These are phyloP conservation scores for Porphyrellus cyaneotinctus DNA, from an alignment of 768 basidiomycete species.

Conservation along the genomic window DNA sequence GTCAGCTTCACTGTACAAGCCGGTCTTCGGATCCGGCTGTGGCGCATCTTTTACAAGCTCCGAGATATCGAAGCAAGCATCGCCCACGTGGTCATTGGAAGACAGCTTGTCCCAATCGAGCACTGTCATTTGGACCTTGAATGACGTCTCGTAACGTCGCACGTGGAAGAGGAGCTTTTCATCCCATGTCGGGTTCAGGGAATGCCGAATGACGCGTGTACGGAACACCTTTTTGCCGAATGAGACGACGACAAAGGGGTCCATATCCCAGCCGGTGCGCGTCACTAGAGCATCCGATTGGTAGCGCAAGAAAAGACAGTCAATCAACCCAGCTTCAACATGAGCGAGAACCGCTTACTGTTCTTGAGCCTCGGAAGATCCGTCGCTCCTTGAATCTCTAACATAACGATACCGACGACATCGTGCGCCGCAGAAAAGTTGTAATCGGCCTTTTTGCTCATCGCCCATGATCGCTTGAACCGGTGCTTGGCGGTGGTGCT, in stretches of 20 bases:
- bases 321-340: background rate
- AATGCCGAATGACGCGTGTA: constrained; percentile 83
- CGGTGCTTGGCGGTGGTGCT: constrained; percentile 28
- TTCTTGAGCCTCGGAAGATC: constrained; percentile 86
- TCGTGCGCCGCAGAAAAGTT: constrained; percentile 73
- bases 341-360: constrained; percentile 47
- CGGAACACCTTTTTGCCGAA: constrained; percentile 98
- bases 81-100: constrained; percentile 86
- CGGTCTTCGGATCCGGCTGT: constrained; percentile 55
- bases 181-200: constrained; percentile 85
- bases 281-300: constrained; percentile 51
- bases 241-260: constrained; percentile 92
- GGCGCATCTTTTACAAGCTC: constrained; percentile 67
- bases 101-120: constrained; percentile 97
- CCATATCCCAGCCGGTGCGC: constrained; percentile 91
- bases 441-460: constrained; percentile 40
- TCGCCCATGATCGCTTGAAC: constrained; percentile 39
- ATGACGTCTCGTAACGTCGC: constrained; percentile 75
- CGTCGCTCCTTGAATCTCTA: constrained; percentile 81
- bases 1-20: constrained; percentile 39
- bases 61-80: constrained; percentile 64
- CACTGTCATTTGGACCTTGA: constrained; percentile 74
- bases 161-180: constrained; percentile 97
- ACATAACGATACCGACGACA: constrained; percentile 90
- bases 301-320: background rate